phyloP scores from a whole-genome alignment of 768 basidiomycete genomes.

The Ephemerocybe angulata region DNA sequence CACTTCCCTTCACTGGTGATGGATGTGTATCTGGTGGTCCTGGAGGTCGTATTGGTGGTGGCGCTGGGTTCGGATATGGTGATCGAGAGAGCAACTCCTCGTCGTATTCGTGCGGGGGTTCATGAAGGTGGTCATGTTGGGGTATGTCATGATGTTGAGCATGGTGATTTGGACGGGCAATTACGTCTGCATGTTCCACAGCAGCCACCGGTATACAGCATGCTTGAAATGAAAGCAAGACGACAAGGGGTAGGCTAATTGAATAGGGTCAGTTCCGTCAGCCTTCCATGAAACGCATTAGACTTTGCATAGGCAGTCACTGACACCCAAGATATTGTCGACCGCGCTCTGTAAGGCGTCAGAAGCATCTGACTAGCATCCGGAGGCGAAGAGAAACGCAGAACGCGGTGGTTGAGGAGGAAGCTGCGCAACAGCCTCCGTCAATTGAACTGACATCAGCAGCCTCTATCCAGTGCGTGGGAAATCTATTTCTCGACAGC shows the following conservation, averaged over 20 bases:
- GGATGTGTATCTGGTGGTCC: not conserved
- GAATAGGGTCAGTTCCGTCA: not conserved
- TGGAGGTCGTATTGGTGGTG: conserved; percentile 3
- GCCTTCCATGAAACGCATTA: not conserved
- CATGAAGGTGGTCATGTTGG: not conserved
- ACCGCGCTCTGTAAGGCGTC: not conserved
- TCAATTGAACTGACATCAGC: not conserved
- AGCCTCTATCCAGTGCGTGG: conserved; percentile 8
- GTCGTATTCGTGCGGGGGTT: not conserved
- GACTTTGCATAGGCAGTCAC: not conserved
- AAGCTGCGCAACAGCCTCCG: not conserved
- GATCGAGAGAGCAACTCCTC: not conserved
- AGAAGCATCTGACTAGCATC: conserved; percentile 8
- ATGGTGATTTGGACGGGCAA: not conserved
- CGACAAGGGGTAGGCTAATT: conserved; percentile 5
- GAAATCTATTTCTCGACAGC: conserved; percentile 9
- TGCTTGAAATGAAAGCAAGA: conserved; percentile 7
- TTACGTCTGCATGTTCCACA: not conserved
- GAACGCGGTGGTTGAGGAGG: not conserved
- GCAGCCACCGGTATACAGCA: not conserved
- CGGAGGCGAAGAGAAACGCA: not conserved
- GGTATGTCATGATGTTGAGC: not conserved
- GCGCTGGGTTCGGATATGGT: not conserved
- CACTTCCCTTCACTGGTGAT: not conserved
- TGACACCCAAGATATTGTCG: not conserved